Evolutionary conservation across 352 stramenopile species (phyloP).

Genomic region (Phytopythium boreale): DNA sequence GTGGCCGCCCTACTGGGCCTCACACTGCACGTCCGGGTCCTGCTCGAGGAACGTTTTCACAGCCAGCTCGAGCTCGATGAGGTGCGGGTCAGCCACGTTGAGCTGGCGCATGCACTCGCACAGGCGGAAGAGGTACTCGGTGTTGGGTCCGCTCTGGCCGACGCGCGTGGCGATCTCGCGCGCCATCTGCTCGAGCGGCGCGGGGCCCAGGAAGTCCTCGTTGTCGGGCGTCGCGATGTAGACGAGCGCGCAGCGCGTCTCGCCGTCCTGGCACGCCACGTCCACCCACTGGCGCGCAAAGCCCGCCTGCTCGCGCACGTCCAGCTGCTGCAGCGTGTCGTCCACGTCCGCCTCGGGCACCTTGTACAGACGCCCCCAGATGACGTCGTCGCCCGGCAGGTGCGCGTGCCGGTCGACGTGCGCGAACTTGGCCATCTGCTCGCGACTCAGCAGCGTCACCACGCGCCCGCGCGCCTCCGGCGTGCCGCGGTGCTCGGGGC

Average conservation of each 20-base stretch:
- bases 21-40: not conserved
- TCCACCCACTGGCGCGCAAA: conserved; percentile 53
- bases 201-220: conserved; percentile 59
- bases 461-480: conserved; percentile 48
- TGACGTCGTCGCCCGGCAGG: conserved; percentile 33
- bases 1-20: not conserved
- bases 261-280: conserved; percentile 48
- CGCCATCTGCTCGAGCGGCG: conserved; percentile 45
- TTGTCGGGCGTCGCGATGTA: conserved; percentile 66
- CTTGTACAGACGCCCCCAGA: conserved; percentile 66
- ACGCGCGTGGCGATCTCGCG: conserved; percentile 43
- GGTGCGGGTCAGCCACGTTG: conserved; percentile 10
- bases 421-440: conserved; percentile 37
- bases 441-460: conserved; percentile 56
- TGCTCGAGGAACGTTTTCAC: not conserved
- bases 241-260: conserved; percentile 42
- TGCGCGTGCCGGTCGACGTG: conserved; percentile 45
- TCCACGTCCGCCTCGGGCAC: conserved; percentile 53
- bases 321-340: conserved; percentile 55
- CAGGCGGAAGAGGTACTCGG: conserved; percentile 59
- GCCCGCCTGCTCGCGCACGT: conserved; percentile 61
- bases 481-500: conserved; percentile 62
- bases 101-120: conserved; percentile 24
- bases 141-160: conserved; percentile 52
- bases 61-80: conserved; percentile 8